Base-by-base conservation (phyloP, 2,329 filamentous ascomycete genomes). In the Aspergillus hortae region DNA sequence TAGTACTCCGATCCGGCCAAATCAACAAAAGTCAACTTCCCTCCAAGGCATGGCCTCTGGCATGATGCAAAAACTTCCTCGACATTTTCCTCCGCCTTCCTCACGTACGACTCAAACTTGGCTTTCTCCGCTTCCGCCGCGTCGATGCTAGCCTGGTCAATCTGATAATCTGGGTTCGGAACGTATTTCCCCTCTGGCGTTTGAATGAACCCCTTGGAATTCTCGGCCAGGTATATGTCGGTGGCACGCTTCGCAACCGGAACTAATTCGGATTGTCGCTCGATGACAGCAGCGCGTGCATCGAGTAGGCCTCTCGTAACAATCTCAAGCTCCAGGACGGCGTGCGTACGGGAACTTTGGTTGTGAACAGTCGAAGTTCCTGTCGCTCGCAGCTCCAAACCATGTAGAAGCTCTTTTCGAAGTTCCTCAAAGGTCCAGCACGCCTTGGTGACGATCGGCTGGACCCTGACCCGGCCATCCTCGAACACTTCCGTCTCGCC, bases 341-440 rank as follows among this genome's bases (percentile, higher is more conserved):
- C 74, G 56, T 77, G 74, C 0, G 75, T 76, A 3, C 75, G 65
- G 0, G 74, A 77, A 50, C 74, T 77, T 51, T 76, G 67, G 46
- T 77, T 70, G 53, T 77, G 74, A 0, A 76, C 56, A 0, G 64
- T 67, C 2, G 75, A 77, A 5, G 68, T 64, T 2, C 72, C 74
- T 0, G 67, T 70, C 3, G 63, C 60, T 17, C 73, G 57, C 4
- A 61, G 54, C 10, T 60, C 57, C 1, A 75, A 58, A 0, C 66
- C 71, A 3, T 38, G 38, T 2, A 61, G 56, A 0, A 77, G 51
- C 42, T 63, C 60, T 1, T 49, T 19, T 3, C 56, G 62, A 3
- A 77, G 47, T 0, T 67, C 54, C 1, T 68, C 68, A 38, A 71
- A 73, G 1, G 44, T 65, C 69, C 69, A 75, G 49, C 69, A 57